These are phyloP conservation scores for Pseudogymnoascus sp. DNA, from an alignment of 2,329 filamentous ascomycete species.

Conservation along the genomic window DNA sequence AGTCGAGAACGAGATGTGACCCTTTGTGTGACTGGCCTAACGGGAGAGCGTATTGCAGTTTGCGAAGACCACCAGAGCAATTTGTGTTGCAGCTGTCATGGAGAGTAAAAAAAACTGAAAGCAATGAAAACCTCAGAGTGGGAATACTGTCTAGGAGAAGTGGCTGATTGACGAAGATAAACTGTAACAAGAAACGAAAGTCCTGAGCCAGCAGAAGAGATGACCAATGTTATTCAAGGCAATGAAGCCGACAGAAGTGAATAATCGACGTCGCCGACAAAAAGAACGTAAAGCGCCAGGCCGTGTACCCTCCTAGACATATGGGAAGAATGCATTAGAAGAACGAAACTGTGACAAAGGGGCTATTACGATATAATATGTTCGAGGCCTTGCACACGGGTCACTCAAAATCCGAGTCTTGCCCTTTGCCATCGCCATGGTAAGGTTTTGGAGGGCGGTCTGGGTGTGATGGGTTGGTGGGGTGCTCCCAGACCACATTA, in stretches of 20 bases:
- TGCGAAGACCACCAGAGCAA: background rate
- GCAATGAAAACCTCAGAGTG: no score
- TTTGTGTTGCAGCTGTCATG: background rate
- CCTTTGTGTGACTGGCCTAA: background rate
- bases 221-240: constrained; percentile 2
- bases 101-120: background rate
- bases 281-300: constrained; percentile 5
- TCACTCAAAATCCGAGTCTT: background rate
- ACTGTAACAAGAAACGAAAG: constrained; percentile 7
- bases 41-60: background rate
- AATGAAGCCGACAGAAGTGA: background rate
- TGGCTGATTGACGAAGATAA: background rate
- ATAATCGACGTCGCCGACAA: background rate
- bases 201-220: constrained; percentile 1
- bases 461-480: background rate
- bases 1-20: background rate
- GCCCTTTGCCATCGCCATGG: background rate
- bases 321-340: constrained; percentile 6
- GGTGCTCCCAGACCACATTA: background rate
- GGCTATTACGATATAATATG: constrained; percentile 7
- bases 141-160: background rate
- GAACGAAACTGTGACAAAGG: constrained; percentile 3
- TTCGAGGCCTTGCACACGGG: constrained; percentile 3
- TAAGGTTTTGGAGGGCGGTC: background rate
- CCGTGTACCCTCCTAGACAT: background rate